These are phyloP conservation scores for Hypomontagnella submonticulosa DNA, from an alignment of 495 filamentous ascomycete species.

Conservation along the genomic window DNA sequence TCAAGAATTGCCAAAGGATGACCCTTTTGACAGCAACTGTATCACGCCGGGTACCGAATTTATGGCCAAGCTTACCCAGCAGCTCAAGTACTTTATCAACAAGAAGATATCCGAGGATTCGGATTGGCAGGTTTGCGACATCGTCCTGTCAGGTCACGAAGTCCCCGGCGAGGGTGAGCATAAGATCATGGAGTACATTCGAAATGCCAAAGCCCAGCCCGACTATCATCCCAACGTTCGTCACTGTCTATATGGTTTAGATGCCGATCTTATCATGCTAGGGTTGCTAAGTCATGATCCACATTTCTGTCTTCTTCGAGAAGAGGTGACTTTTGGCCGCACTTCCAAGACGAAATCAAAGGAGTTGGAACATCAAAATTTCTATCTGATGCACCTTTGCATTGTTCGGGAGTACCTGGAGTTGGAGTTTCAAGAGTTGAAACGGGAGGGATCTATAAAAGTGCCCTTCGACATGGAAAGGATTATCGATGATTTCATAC, in stretches of 20 bases:
- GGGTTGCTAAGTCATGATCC: slow-evolving; percentile 97
- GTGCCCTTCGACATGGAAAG: slow-evolving; percentile 94
- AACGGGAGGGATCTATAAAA: slow-evolving; percentile 75
- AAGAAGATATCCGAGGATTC: slow-evolving; percentile 98
- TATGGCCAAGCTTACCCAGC: slow-evolving; percentile 93
- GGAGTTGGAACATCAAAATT: slow-evolving; percentile 98
- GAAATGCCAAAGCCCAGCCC: slow-evolving; percentile 92
- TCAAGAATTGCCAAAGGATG: slow-evolving; percentile 91
- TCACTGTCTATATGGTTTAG: slow-evolving; percentile 96
- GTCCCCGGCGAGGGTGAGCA: slow-evolving; percentile 99
- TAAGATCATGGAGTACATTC: slow-evolving; percentile 99
- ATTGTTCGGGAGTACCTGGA: slow-evolving; percentile 97
- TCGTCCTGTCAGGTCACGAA: slow-evolving; percentile 97
- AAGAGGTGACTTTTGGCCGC: slow-evolving; percentile 97
- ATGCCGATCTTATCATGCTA: slow-evolving; percentile 99
- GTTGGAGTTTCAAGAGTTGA: slow-evolving; percentile 94
- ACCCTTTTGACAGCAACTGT: slow-evolving; percentile 98
- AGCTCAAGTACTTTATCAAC: slow-evolving; percentile 98
- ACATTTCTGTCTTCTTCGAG: slow-evolving; percentile 95
- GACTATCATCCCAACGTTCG: slow-evolving; percentile 95
- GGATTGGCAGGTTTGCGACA: slow-evolving; percentile 96
- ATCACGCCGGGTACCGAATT: slow-evolving; percentile 98
- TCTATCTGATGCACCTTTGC: slow-evolving; percentile 96
- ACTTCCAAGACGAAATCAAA: slow-evolving; percentile 87
- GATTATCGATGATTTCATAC: slow-evolving; percentile 98